phyloP scores from a whole-genome alignment of 2,329 filamentous ascomycete species.

The Colletotrichum spaethianum region DNA sequence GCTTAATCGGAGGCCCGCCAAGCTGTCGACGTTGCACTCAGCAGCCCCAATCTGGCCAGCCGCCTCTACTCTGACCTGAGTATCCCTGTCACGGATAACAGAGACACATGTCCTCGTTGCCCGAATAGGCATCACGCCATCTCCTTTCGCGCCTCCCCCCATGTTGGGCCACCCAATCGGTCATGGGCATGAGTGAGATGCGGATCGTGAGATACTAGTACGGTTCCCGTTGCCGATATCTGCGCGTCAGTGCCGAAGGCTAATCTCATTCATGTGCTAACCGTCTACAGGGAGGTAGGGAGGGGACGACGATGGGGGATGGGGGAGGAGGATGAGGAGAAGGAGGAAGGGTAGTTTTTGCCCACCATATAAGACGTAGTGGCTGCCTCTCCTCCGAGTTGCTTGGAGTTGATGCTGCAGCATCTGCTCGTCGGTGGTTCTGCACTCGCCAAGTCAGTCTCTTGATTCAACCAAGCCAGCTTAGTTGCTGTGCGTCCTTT shows the following conservation, averaged over 20 bases:
- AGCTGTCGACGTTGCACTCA: not conserved
- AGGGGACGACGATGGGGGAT: not conserved
- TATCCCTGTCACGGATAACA: not conserved
- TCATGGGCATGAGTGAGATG: not conserved
- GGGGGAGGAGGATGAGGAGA: not conserved
- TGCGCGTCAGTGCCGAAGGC: constrained; percentile 15
- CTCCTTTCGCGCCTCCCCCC: constrained; percentile 5
- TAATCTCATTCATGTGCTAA: constrained; percentile 9
- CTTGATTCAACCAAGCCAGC: constrained; percentile 16
- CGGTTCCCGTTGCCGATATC: constrained; percentile 11
- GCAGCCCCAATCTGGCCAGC: not conserved
- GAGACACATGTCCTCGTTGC: constrained; percentile 9
- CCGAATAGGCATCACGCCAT: constrained; percentile 15
- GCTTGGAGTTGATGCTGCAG: constrained; percentile 16
- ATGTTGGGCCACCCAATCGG: not conserved
- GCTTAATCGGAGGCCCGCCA: not conserved
- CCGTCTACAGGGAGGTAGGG: not conserved
- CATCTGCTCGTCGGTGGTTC: constrained; percentile 29
- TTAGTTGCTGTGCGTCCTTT: constrained; percentile 29
- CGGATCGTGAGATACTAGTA: not conserved
- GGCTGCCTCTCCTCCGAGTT: not conserved
- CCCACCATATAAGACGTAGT: constrained; percentile 30
- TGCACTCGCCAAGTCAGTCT: constrained; percentile 13
- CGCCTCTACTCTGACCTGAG: constrained; percentile 5
- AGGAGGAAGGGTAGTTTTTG: not conserved